A percentile compares a stretch with the other conserved stretches of the same genome.
These are phyloP conservation scores for Xylaria sp. DNA, from an alignment of 495 filamentous ascomycete genomes.

Conservation along the genomic window DNA sequence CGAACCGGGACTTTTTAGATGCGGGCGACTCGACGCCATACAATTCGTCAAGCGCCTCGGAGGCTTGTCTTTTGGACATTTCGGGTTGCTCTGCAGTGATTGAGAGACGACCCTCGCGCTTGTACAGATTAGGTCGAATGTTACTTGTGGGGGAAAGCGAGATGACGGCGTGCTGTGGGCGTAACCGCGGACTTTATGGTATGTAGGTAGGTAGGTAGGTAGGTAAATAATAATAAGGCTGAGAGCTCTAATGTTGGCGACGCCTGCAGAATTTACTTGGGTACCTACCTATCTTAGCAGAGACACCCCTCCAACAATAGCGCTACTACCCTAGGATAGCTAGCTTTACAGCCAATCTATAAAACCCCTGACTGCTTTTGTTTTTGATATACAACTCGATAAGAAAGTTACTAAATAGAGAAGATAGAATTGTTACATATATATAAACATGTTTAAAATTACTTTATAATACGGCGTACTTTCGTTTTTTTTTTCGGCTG, in stretches of 20 bases:
- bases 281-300: conserved; percentile 7
- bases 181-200: background rate
- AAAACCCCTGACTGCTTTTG: too few relatives aligned
- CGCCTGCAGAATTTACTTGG: conserved; percentile 9
- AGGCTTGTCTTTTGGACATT: conserved; percentile 73
- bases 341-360: too few relatives aligned
- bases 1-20: conserved; percentile 76
- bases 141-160: background rate
- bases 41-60: conserved; percentile 74
- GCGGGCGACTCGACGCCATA: conserved; percentile 67
- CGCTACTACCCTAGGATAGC: conserved; percentile 23
- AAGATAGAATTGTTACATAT: too few relatives aligned
- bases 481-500: too few relatives aligned
- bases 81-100: background rate
- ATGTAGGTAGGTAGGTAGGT: too few relatives aligned
- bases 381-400: too few relatives aligned
- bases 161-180: background rate
- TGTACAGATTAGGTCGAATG: background rate
- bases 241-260: conserved; percentile 11
- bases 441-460: too few relatives aligned
- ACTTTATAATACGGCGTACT: too few relatives aligned
- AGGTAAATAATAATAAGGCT: conserved; percentile 8
- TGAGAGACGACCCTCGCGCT: background rate
- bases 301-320: conserved; percentile 23
- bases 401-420: too few relatives aligned